These are phyloP conservation scores for Fomitopsis betulina DNA, from an alignment of 1,284 basidiomycete genomes.

Conservation along the genomic window DNA sequence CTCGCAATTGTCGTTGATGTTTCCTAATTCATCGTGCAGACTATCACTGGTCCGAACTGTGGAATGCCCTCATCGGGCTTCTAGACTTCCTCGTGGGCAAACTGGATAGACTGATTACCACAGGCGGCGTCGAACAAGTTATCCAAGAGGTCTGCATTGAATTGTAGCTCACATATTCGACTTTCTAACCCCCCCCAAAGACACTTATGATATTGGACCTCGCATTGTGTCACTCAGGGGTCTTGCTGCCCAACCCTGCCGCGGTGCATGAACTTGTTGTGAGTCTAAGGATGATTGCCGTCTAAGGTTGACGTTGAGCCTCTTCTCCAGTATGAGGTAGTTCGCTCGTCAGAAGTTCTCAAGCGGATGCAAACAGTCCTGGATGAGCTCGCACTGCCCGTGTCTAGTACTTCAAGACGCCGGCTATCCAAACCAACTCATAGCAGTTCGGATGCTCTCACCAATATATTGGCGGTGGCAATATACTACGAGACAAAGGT, in stretches of 20 bases:
- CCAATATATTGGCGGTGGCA: slow-evolving; percentile 37
- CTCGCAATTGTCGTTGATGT: background rate
- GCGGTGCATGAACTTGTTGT: slow-evolving; percentile 58
- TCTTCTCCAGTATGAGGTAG: slow-evolving; percentile 54
- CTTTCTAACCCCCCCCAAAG: slow-evolving; percentile 1
- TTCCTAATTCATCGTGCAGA: slow-evolving; percentile 30
- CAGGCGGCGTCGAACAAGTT: slow-evolving; percentile 45
- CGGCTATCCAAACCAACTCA: slow-evolving; percentile 5
- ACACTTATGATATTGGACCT: slow-evolving; percentile 44
- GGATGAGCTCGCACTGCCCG: slow-evolving; percentile 33
- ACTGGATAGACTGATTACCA: slow-evolving; percentile 43
- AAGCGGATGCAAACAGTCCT: slow-evolving; percentile 43
- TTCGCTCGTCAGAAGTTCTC: slow-evolving; percentile 45
- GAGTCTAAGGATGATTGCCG: slow-evolving; percentile 20
- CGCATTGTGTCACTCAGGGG: slow-evolving; percentile 43
- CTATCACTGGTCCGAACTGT: slow-evolving; percentile 61
- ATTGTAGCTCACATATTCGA: background rate
- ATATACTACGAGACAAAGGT: slow-evolving; percentile 53
- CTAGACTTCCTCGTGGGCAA: slow-evolving; percentile 51
- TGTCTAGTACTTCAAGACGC: slow-evolving; percentile 9
- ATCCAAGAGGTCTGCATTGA: slow-evolving; percentile 41
- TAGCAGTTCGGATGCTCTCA: slow-evolving; percentile 30
- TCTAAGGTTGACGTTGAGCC: background rate
- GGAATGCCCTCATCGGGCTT: slow-evolving; percentile 49
- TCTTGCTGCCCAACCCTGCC: slow-evolving; percentile 44